Percentiles rank a stretch among this genome's conserved stretches.
Conservation (phyloP, 441 rosid species). For the Syzygium malaccense region DNA sequence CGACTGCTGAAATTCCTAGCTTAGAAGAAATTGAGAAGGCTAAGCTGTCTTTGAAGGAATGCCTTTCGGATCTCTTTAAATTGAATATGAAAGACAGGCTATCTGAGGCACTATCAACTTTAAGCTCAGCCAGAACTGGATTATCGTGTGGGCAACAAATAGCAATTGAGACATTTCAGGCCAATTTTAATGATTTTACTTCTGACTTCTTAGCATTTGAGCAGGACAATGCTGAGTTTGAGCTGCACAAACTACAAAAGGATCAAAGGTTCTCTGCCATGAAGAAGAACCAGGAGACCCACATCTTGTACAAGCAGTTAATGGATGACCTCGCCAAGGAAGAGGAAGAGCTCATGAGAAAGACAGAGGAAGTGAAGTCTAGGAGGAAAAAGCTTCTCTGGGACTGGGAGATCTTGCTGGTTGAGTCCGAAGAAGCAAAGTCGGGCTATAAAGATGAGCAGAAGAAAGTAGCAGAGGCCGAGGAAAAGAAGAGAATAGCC, state of each 20-base stretch:
- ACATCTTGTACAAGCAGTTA: not conserved
- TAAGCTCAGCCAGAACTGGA: not conserved
- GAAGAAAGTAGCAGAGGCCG: not conserved
- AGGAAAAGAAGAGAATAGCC: not conserved
- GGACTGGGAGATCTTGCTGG: not conserved
- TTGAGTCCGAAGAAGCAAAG: not conserved
- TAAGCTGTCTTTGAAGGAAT: not conserved
- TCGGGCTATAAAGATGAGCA: not conserved
- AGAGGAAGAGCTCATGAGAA: not conserved
- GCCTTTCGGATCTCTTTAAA: not conserved
- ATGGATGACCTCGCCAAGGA: not conserved
- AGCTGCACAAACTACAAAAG: not conserved
- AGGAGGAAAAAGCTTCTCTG: not conserved
- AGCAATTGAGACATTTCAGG: not conserved
- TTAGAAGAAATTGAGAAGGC: not conserved
- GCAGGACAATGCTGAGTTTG: conserved; percentile 1
- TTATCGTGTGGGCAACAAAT: not conserved
- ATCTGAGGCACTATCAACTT: not conserved
- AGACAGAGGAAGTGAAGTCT: not conserved
- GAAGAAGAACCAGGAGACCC: not conserved
- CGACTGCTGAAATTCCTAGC: not conserved
- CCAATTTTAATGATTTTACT: not conserved
- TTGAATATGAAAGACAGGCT: conserved; percentile 2
- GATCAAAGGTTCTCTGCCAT: not conserved
- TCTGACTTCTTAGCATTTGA: not conserved